Conservation (phyloP, 2,329 filamentous ascomycete species). For the Trichoderma gracile region DNA sequence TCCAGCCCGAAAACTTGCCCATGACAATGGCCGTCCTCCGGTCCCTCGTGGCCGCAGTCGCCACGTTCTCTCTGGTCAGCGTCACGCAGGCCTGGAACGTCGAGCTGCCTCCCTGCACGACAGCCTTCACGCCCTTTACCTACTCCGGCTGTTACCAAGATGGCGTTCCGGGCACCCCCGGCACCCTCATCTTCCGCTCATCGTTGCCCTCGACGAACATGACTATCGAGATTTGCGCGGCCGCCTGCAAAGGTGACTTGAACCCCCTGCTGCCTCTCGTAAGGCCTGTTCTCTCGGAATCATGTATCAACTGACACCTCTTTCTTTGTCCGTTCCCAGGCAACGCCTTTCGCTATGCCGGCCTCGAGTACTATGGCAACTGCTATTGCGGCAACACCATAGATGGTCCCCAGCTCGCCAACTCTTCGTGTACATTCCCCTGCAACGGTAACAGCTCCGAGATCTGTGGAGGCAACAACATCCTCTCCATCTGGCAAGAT, state of each 20-base stretch:
- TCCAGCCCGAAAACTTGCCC: background rate
- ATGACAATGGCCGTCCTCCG: slow-evolving; percentile 26
- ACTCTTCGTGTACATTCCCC: slow-evolving; percentile 58
- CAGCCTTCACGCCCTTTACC: slow-evolving; percentile 49
- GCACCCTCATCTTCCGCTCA: slow-evolving; percentile 47
- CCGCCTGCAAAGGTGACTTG: slow-evolving; percentile 51
- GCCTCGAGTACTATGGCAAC: slow-evolving; percentile 52
- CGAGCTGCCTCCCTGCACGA: slow-evolving; percentile 48
- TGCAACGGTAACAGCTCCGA: slow-evolving; percentile 50
- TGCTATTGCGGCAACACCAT: slow-evolving; percentile 57
- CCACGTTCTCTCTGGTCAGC: slow-evolving; percentile 43
- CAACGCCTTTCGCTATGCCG: slow-evolving; percentile 53
- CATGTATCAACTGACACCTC: background rate
- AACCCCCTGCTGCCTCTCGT: too few relatives aligned
- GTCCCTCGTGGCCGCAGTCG: slow-evolving; percentile 39
- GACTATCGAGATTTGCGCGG: slow-evolving; percentile 51
- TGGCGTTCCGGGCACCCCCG: slow-evolving; percentile 30
- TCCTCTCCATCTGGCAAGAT: slow-evolving; percentile 52
- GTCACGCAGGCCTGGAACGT: slow-evolving; percentile 45
- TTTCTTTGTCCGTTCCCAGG: slow-evolving; percentile 32
- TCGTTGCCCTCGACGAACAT: slow-evolving; percentile 42
- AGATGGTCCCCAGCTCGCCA: slow-evolving; percentile 52
- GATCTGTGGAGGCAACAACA: slow-evolving; percentile 50
- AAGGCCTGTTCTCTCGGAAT: background rate
- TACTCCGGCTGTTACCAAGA: slow-evolving; percentile 52